Evolutionary conservation across 2,329 filamentous ascomycete species (phyloP), one percentile per base, ranked within the genome.

Genomic region (Pseudopyrenochaeta lycopersici): DNA sequence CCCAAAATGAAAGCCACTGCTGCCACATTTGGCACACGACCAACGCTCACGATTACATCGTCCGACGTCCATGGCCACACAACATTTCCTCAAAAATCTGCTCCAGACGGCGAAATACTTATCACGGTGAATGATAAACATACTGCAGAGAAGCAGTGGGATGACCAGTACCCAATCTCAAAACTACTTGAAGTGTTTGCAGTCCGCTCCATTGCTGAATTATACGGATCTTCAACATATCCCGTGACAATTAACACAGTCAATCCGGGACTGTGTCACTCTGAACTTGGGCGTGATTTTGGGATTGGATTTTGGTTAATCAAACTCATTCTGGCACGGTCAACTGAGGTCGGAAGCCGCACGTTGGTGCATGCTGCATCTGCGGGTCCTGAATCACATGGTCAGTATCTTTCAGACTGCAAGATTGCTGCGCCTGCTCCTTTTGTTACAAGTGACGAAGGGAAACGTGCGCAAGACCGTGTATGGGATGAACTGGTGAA

Each of bases 281-380:
- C 52, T 58, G 29, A 75, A 65, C 3, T 77, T 71, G 53, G 49
- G 70, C 76, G 38, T 67, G 78, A 27, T 55, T 12, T 21, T 3
- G 10, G 17, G 2, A 59, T 52, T 50, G 57, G 46, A 1, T 48
- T 69, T 10, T 40, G 45, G 3, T 15, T 64, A 4, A 43, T 65
- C 29, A 60, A 56, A 35, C 27, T 63, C 23, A 6, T 64, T 11
- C 46, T 73, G 18, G 75, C 70, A 10, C 56, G 76, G 7, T 72
- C 69, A 9, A 74, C 72, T 11, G 77, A 79, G 54, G 71, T 74
- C 2, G 77, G 77, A 0, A 67, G 65, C 18, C 55, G 77, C 21
- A 78, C 72, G 3, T 57, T 78, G 18, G 72, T 79, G 2, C 58
- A 73, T 56, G 76, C 70, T 1, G 75, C 48, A 15, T 45, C 41